These are phyloP conservation scores for Ceriops decandra DNA, from an alignment of 345 rosid species.

Conservation along the genomic window DNA sequence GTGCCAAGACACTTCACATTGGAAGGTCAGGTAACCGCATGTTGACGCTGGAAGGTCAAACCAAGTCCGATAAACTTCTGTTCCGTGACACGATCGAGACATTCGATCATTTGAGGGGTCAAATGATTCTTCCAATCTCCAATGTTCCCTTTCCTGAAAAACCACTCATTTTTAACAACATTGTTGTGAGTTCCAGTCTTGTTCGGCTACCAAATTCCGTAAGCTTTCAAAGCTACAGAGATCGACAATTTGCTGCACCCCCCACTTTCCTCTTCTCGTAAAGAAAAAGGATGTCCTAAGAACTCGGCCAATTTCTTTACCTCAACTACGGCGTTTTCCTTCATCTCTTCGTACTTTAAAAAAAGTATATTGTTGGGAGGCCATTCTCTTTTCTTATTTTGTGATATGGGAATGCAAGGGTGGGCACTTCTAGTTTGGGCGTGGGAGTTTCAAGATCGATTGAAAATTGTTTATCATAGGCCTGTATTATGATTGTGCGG, in stretches of 20 bases:
- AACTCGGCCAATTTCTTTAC: not conserved
- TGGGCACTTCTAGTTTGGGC: too few species aligned
- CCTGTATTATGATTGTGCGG: too few species aligned
- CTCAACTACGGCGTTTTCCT: not conserved
- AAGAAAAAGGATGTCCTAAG: not conserved
- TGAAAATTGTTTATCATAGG: too few species aligned
- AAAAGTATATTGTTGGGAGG: not conserved
- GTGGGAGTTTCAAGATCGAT: too few species aligned
- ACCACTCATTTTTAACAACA: too few species aligned
- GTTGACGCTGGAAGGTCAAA: not conserved
- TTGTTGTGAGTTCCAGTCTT: not conserved
- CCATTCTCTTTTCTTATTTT: too few species aligned
- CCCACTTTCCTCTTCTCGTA: not conserved
- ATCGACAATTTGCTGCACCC: not conserved
- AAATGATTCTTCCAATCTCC: not conserved
- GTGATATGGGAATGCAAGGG: too few species aligned
- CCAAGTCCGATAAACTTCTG: not conserved
- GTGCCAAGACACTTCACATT: too few species aligned
- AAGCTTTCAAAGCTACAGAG: conserved; percentile 5
- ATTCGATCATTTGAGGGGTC: not conserved
- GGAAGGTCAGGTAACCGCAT: not conserved
- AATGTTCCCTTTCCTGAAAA: not conserved
- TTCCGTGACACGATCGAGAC: not conserved
- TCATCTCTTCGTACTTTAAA: conserved; percentile 9
- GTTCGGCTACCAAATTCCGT: not conserved